Evolutionary conservation across 2,329 filamentous ascomycete species (phyloP), one percentile per base, ranked within the genome.

Genomic region (Sporothrix phasma): DNA sequence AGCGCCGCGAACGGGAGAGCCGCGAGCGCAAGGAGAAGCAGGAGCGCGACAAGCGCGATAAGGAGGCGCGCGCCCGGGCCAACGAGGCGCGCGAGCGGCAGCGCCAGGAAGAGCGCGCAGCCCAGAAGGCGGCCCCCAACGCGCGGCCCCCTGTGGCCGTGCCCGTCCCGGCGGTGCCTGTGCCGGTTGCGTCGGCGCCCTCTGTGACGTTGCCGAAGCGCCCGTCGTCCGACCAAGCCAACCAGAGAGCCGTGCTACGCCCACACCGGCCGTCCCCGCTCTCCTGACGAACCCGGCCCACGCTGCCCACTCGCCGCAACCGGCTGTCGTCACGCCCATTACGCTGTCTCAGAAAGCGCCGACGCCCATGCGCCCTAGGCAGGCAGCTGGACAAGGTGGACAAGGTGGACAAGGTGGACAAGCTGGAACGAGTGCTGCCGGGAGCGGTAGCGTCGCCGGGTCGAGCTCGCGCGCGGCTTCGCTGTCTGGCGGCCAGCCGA

Each of bases 381-480:
- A 92, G 66, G 77, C 84, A 54, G n/a, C n/a, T n/a, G 94, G 91
- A 8, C 90, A 95, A 68, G 91, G 94, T 72, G 88, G 87, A 26
- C 85, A 85, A 10, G 84, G n/a, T n/a, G 94, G 91, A 8, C 90
- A 95, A 68, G 91, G 94, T 72, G 88, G 87, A 26, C 85, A 85
- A 10, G 84, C 22, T 5, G 53, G 3, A 1, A 5, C 19, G 5
- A 5, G 19, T 15, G 11, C 53, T 15, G 26, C 26, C 26, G 17
- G 15, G 3, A 22, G 19, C 31, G 19, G 87, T 71, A 80, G 46
- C 73, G 88, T 87, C 29, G 85, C 85, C 10, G 84, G 87, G 72
- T 80, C 64, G 37, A 64, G 64, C 41, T 89, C 90, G 3, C 86
- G 88, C 67, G 64, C 69, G 13, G 83, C 86, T 2, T 87, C 89